Percentiles rank a stretch among this genome's conserved stretches.
These are phyloP conservation scores for Cantharellus anzutake DNA, from an alignment of 768 basidiomycete species.

Conservation along the genomic window DNA sequence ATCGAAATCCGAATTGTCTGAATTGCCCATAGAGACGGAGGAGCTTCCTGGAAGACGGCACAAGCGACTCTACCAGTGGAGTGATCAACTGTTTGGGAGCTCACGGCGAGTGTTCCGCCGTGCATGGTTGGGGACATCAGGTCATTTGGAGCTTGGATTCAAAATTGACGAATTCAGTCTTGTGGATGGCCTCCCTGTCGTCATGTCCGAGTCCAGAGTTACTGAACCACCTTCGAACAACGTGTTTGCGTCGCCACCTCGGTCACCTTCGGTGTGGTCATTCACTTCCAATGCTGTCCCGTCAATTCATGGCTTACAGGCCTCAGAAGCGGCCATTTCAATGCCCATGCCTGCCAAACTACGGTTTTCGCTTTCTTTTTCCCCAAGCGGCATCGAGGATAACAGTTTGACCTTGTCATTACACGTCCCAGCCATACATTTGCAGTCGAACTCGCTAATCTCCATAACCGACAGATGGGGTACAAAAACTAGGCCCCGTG, in stretches of 20 bases:
- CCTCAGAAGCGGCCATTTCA: not conserved
- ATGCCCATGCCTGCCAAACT: conserved; percentile 19
- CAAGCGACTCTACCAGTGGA: conserved; percentile 22
- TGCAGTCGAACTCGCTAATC: not conserved
- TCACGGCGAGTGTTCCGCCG: conserved; percentile 46
- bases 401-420: not conserved
- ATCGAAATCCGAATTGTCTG: conserved; percentile 10
- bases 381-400: conserved; percentile 30
- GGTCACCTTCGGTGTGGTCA: not conserved
- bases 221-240: not conserved
- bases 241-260: not conserved
- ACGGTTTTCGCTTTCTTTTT: conserved; percentile 32
- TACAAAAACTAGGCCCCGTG: no score
- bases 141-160: conserved; percentile 26
- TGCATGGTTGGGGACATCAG: conserved; percentile 46
- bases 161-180: conserved; percentile 22
- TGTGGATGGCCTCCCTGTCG: not conserved
- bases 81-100: conserved; percentile 37
- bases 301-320: not conserved
- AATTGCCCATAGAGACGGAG: not conserved
- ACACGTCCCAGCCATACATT: not conserved
- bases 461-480: not conserved
- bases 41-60: not conserved
- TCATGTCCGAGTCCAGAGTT: conserved; percentile 11
- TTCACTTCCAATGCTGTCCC: not conserved